Conservation (phyloP, 192 early-diverging fungal species). For the Podila epicladia region DNA sequence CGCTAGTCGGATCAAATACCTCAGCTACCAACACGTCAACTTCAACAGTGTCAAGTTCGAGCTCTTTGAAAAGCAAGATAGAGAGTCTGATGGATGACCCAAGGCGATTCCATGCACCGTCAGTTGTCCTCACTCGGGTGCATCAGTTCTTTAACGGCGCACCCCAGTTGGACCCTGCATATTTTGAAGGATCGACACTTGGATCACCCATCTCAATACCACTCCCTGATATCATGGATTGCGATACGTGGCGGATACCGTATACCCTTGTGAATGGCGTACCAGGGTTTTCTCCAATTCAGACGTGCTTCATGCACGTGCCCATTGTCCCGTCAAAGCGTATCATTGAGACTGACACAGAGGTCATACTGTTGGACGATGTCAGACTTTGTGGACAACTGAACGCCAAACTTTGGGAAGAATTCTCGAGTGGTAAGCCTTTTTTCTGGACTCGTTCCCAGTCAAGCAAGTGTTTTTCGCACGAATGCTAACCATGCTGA, state of each 20-base stretch:
- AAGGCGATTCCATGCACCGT: conserved; percentile 36
- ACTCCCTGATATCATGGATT: conserved; percentile 49
- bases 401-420: conserved; percentile 43
- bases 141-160: conserved; percentile 28
- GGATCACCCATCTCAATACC: conserved; percentile 24
- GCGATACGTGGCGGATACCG: conserved; percentile 24
- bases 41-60: background rate
- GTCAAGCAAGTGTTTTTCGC: background rate
- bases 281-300: conserved; percentile 13
- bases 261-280: background rate
- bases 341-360: conserved; percentile 32
- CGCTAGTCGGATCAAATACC: background rate
- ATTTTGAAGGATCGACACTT: conserved; percentile 24
- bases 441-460: background rate
- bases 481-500: too few relatives aligned
- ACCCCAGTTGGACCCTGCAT: conserved; percentile 34
- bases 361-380: conserved; percentile 37
- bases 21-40: background rate
- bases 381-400: conserved; percentile 30
- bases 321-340: conserved; percentile 44
- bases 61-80: conserved; percentile 4
- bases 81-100: conserved; percentile 19
- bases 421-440: conserved; percentile 30
- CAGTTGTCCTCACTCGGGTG: conserved; percentile 18
- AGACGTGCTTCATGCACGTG: conserved; percentile 45